A percentile compares a stretch with the other conserved stretches of the same genome.
These are phyloP conservation scores for Pichia eremophila DNA, from an alignment of 805 yeast genomes.

Conservation along the genomic window DNA sequence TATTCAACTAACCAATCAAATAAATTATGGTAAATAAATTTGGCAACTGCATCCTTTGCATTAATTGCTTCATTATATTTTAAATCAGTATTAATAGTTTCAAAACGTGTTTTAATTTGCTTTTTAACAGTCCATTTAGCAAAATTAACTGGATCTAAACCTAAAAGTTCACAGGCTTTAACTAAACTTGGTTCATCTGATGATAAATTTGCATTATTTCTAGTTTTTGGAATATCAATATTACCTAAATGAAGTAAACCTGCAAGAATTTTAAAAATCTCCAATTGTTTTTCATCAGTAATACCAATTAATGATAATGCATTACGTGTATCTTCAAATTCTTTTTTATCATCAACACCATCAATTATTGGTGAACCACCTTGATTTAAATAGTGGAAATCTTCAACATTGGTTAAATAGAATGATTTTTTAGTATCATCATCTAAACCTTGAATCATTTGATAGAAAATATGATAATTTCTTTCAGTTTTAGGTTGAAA, in stretches of 20 bases:
- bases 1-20: conserved; percentile 92
- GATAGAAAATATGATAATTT: conserved; percentile 92
- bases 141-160: conserved; percentile 62
- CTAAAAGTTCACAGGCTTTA: conserved; percentile 76
- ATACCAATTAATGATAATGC: conserved; percentile 80
- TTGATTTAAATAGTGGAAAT: conserved; percentile 77
- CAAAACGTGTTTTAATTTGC: conserved; percentile 86
- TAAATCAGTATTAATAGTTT: conserved; percentile 78
- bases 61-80: conserved; percentile 77
- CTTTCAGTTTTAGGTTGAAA: conserved; percentile 89
- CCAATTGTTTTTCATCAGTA: conserved; percentile 42
- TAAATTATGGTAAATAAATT: conserved; percentile 82
- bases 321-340: conserved; percentile 63
- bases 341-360: conserved; percentile 76
- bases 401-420: conserved; percentile 54
- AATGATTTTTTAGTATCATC: conserved; percentile 46
- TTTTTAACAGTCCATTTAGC: conserved; percentile 90
- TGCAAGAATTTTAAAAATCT: conserved; percentile 72
- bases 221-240: conserved; percentile 73
- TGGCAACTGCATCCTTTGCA: conserved; percentile 95
- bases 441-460: conserved; percentile 65
- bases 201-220: conserved; percentile 71
- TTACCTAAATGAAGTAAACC: conserved; percentile 91
- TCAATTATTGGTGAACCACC: conserved; percentile 67
- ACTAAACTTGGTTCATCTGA: conserved; percentile 81